phyloP scores from a whole-genome alignment of 2,329 filamentous ascomycete species.

The Cercospora brassicicola region DNA sequence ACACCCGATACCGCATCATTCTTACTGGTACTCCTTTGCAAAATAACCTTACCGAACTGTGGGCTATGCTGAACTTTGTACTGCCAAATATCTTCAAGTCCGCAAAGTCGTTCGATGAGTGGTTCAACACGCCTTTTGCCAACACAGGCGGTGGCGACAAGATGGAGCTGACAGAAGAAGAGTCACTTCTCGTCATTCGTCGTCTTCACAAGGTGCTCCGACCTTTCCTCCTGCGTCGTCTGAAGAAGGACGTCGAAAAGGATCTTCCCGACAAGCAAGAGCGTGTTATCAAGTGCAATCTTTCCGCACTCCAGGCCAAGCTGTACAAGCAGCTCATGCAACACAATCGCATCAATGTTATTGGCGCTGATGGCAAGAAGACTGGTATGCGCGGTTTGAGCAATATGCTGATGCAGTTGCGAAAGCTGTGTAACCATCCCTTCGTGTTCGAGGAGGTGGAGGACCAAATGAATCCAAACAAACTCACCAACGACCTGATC shows the following conservation, averaged over 20 bases:
- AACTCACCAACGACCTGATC: conserved; percentile 83
- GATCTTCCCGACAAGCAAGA: conserved; percentile 98
- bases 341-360: conserved; percentile 90
- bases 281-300: conserved; percentile 98
- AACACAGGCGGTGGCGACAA: conserved; percentile 98
- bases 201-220: conserved; percentile 96
- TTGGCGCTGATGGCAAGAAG: conserved; percentile 94
- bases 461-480: conserved; percentile 92
- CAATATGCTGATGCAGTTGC: conserved; percentile 99
- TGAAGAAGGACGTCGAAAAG: conserved; percentile 99
- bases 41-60: conserved; percentile 93
- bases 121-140: conserved; percentile 99
- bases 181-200: conserved; percentile 95
- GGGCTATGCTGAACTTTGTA: conserved; percentile 98
- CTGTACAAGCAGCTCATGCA: conserved; percentile 97
- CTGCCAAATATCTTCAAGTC: conserved; percentile 99
- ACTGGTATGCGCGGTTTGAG: conserved; percentile 89
- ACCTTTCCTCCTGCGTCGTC: conserved; percentile 93
- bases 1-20: conserved; percentile 91
- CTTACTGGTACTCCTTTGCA: conserved; percentile 95
- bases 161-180: conserved; percentile 99
- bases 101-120: conserved; percentile 97
- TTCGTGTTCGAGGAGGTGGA: conserved; percentile 98
- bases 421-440: conserved; percentile 97
- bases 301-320: conserved; percentile 88